Conservation (phyloP, 2,329 filamentous ascomycete species). For the Diplodia sapinea region DNA sequence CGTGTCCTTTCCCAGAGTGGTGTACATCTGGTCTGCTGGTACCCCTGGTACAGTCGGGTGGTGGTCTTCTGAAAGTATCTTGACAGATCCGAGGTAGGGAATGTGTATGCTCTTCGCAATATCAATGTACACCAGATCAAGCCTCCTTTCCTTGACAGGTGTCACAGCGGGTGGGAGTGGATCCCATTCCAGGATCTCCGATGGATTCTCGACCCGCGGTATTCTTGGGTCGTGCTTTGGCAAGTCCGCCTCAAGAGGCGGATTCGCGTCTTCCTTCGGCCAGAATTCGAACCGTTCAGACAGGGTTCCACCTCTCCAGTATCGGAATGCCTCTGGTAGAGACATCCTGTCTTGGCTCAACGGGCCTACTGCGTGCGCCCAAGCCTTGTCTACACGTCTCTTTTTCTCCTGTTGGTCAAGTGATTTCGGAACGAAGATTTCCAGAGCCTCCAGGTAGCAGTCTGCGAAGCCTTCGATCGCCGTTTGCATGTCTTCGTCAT, state of each 20-base stretch:
- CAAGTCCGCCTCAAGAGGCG: neutral
- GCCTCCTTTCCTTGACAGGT: slow-evolving; percentile 29
- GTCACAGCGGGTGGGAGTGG: slow-evolving; percentile 34
- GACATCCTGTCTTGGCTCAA: slow-evolving; percentile 41
- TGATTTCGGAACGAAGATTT: slow-evolving; percentile 34
- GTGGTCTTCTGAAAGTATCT: neutral
- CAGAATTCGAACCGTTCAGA: neutral
- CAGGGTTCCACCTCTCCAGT: slow-evolving; percentile 36
- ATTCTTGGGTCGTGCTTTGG: slow-evolving; percentile 25
- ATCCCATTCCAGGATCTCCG: slow-evolving; percentile 39
- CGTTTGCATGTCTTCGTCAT: slow-evolving; percentile 36
- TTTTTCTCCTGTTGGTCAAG: neutral
- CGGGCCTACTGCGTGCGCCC: slow-evolving; percentile 40
- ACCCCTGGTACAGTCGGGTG: neutral
- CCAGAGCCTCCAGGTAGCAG: slow-evolving; percentile 41
- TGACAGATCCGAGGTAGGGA: neutral
- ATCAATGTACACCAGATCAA: slow-evolving; percentile 40
- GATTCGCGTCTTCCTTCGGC: neutral
- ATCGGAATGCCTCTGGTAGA: slow-evolving; percentile 40
- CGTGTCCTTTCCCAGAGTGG: slow-evolving; percentile 4
- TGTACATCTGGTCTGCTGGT: neutral
- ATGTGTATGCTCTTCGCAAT: slow-evolving; percentile 11
- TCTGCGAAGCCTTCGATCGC: slow-evolving; percentile 47
- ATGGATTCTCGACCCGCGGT: slow-evolving; percentile 35
- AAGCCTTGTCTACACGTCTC: slow-evolving; percentile 36